A percentile compares a stretch with the other conserved stretches of the same genome.
These are phyloP conservation scores for Paxillus rubicundulus DNA, from an alignment of 768 basidiomycete species.

Conservation along the genomic window DNA sequence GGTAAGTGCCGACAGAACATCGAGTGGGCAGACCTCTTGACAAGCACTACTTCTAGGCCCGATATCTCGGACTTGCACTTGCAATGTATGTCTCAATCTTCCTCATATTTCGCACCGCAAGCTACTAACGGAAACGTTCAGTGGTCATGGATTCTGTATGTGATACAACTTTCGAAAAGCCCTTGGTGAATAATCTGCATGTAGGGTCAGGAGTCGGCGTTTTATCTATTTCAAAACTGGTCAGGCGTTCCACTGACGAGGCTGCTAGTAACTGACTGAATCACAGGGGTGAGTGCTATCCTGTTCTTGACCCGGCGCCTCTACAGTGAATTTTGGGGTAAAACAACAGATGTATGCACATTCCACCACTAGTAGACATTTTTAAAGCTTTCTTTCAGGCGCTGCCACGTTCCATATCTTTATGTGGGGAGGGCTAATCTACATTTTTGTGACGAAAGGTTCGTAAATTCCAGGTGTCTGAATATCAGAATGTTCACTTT, in stretches of 20 bases:
- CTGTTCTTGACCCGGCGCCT: too few relatives aligned
- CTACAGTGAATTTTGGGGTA: too few relatives aligned
- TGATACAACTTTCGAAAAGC: not conserved
- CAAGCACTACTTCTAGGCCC: not conserved
- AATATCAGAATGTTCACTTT: not conserved
- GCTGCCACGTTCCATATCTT: not conserved
- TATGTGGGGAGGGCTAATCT: not conserved
- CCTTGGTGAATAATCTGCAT: not conserved
- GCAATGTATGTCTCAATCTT: slow-evolving; percentile 1
- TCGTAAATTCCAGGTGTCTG: not conserved
- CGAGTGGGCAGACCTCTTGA: not conserved
- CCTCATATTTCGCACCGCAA: not conserved
- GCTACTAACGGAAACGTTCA: not conserved
- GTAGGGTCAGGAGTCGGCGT: not conserved
- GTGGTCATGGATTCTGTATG: not conserved
- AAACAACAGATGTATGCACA: slow-evolving; percentile 7
- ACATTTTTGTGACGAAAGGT: slow-evolving; percentile 1
- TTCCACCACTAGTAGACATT: too few relatives aligned
- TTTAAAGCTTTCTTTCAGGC: too few relatives aligned
- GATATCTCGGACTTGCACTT: slow-evolving; percentile 9
- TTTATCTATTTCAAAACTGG: not conserved
- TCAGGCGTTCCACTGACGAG: not conserved
- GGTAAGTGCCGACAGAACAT: not conserved
- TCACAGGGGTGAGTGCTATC: slow-evolving; percentile 5
- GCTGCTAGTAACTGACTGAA: not conserved